Evolutionary conservation across 805 yeast genomes (phyloP), one percentile per base, ranked within the genome.

Genomic region (Wickerhamomyces rabaulensis): DNA sequence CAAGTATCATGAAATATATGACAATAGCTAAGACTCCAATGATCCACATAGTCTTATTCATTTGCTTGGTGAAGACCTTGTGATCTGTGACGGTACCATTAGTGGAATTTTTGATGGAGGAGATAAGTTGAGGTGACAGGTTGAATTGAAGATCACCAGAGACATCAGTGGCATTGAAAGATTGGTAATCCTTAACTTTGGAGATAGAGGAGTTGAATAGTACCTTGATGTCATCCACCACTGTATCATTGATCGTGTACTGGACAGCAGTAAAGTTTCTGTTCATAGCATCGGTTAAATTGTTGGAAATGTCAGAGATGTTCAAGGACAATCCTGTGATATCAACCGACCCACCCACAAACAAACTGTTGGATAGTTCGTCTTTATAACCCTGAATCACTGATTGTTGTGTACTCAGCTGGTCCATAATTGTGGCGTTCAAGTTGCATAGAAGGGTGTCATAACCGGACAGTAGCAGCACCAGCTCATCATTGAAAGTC

Each of bases 281-380:
- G 9, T 33, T 33, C 20, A 33, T 33, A 20, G 41, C 38, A 16
- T 36, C 22, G 5, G n/a, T 20, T 9, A 44, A 16, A 15, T 25
- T 10, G 8, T 23, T 17, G 12, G 29, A 33, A 13, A 44, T 38
- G 9, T 21, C 31, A 25, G 31, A 26, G n/a, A 41, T 22, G 22
- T 41, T 41, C 25, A 41, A 25, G 8, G 8, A 33, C 10, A 45
- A 22, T 6, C 39, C 44, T 19, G 21, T 37, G 3, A 22, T 23
- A 20, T 45, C 31, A 9, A 41, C 17, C 10, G 42, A 17, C 4
- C 19, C 26, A 17, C 48, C 48, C 12, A 45, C 45, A 20, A 22
- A 41, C 4, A 45, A 26, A 13, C 39, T 29, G 31, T 39, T 23
- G 23, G 31, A 22, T 1, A 45, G 19, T 13, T 40, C 15, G 3